A percentile compares a stretch with the other conserved stretches of the same genome.
Evolutionary conservation across 345 rosid species (phyloP).

Genomic region (Mangifera indica): DNA sequence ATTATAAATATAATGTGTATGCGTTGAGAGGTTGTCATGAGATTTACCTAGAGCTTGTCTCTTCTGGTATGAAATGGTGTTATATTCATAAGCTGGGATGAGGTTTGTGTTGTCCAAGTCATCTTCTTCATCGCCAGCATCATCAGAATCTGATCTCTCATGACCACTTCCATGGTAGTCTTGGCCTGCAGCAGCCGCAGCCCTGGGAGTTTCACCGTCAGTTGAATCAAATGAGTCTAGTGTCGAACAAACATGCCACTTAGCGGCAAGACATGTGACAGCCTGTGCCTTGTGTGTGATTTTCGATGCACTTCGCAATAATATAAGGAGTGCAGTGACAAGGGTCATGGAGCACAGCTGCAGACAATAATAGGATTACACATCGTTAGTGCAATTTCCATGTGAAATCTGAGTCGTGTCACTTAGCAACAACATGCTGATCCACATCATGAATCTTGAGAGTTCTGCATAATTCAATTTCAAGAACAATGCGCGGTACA

Average conservation of each 20-base stretch:
- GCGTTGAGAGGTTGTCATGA: no score
- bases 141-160: slow-evolving; percentile 48
- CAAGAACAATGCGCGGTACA: background rate
- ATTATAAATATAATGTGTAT: background rate
- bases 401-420: background rate
- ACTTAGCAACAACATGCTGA: background rate
- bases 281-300: slow-evolving; percentile 95
- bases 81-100: slow-evolving; percentile 67
- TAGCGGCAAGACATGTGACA: slow-evolving; percentile 81
- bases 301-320: slow-evolving; percentile 79
- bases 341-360: slow-evolving; percentile 85
- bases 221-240: slow-evolving; percentile 58
- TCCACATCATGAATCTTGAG: background rate
- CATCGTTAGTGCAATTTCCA: background rate
- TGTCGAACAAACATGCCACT: slow-evolving; percentile 93
- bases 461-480: background rate
- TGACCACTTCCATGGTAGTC: slow-evolving; percentile 18
- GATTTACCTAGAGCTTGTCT: slow-evolving; percentile 83
- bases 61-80: slow-evolving; percentile 83
- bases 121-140: slow-evolving; percentile 76
- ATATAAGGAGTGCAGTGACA: slow-evolving; percentile 56
- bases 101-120: slow-evolving; percentile 68
- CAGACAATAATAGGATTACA: slow-evolving; percentile 1
- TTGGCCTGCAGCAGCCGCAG: slow-evolving; percentile 16
- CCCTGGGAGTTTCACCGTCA: slow-evolving; percentile 71